Conservation (phyloP, 495 filamentous ascomycete species). For the Beverwykella pulmonaria region DNA sequence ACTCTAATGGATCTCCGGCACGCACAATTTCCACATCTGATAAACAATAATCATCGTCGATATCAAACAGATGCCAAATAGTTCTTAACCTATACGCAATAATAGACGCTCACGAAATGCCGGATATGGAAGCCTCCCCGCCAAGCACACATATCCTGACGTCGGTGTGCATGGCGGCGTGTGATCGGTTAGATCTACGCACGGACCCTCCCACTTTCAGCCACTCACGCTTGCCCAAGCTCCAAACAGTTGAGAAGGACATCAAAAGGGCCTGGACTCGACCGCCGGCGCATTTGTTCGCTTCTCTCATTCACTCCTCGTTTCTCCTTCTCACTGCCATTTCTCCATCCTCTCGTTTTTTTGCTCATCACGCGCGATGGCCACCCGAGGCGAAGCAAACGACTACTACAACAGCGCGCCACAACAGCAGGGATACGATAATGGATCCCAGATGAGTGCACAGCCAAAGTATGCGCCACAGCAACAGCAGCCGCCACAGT, state of each 20-base stretch:
- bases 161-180: neutral
- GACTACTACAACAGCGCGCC: conserved; percentile 33
- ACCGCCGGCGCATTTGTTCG: neutral
- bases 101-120: no score
- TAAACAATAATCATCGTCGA: no score
- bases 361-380: conserved; percentile 8
- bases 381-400: conserved; percentile 29
- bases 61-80: no score
- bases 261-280: neutral
- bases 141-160: neutral
- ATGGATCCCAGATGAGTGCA: conserved; percentile 19
- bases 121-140: no score
- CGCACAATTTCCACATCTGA: no score
- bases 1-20: no score
- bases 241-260: neutral
- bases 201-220: neutral
- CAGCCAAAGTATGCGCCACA: conserved; percentile 14
- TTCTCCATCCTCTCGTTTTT: neutral
- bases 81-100: no score
- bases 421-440: neutral
- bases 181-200: neutral
- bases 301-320: neutral
- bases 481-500: conserved; percentile 23
- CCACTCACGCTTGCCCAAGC: neutral
- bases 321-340: neutral